Base-by-base conservation (phyloP, 345 rosid genomes). In the Eucalyptus marginata region DNA sequence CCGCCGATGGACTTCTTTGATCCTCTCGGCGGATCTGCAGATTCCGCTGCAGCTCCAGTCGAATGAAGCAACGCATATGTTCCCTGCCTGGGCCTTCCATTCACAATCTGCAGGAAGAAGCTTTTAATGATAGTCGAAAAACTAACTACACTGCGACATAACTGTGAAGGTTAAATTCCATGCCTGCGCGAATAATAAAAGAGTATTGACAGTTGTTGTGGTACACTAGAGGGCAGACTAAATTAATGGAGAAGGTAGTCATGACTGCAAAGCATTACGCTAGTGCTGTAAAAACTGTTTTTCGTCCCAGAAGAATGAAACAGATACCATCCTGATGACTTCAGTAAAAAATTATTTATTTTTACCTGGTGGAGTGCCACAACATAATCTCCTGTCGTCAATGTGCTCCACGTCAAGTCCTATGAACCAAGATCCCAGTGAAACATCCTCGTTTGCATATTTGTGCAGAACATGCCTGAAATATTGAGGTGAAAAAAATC, bases 31-130 rank as follows among this genome's bases (percentile, higher is more conserved):
- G 27, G 99, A 96, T 89, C 95, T 94, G 92, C 99, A 97, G 66
- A 97, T 97, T 56, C 99, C 99, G 18, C 99, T 97, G 94, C 99
- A 97, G 90, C 76, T 97, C 99, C 99, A 97, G 88, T 97, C 99
- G 3, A 96, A 97, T 36, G 99, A 97, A 87, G 99, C 99, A 85
- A 97, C 96, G 46, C 99, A 97, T 20, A 95, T 90, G 94, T 97
- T 97, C 89, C 99, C 99, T 50, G 99, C 99, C 90, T 96, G 99
- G 1, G 99, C 99, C 93, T 97, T 97, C 99, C 98, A 96, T 50
- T 96, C 99, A 12, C 99, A 97, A 90, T 97, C 99, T 97, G 92
- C 93, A 92, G 31, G 40, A 66, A 66, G 85, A 52, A 24, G 43
- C 47, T 76, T 88, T 76, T 40, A 76, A 40, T 4, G 47, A 76